Conservation (phyloP, 2,329 filamentous ascomycete genomes). For the Neonectria sp. region DNA sequence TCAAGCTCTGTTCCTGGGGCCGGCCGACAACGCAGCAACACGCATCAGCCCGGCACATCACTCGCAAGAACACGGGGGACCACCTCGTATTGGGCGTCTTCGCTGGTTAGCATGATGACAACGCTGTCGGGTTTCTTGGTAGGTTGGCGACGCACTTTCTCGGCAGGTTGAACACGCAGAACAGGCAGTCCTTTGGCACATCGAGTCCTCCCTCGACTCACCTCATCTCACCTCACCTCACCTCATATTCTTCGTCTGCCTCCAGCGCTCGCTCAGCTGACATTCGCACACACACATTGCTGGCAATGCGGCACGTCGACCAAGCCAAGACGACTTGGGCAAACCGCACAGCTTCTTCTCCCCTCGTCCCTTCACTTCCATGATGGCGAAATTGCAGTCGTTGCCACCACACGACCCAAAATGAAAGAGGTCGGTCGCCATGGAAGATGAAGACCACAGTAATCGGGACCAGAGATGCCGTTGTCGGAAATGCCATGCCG, state of each 20-base stretch:
- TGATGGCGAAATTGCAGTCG: not conserved
- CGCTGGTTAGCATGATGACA: not conserved
- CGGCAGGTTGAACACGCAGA: not conserved
- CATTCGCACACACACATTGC: not conserved
- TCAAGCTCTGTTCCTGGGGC: slow-evolving; percentile 14
- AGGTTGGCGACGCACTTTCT: not conserved
- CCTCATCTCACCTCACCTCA: not conserved
- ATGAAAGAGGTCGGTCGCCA: not conserved
- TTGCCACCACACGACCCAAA: not conserved
- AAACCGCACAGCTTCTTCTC: not conserved
- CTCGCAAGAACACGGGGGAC: slow-evolving; percentile 15
- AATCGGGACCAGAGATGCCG: not conserved
- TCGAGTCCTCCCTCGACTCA: slow-evolving; percentile 5
- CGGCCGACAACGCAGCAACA: slow-evolving; percentile 3
- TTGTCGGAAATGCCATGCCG: not conserved
- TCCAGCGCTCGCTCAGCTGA: not conserved
- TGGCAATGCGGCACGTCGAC: not conserved
- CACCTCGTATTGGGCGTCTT: slow-evolving; percentile 1
- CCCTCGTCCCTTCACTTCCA: not conserved
- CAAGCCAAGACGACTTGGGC: not conserved
- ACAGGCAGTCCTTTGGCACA: not conserved
- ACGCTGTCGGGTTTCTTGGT: not conserved
- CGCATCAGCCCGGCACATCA: slow-evolving; percentile 4
- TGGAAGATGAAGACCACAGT: not conserved
- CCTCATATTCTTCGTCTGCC: not conserved